Percentiles rank a stretch among this genome's conserved stretches.
phyloP scores from a whole-genome alignment of 805 yeast genomes.

The Yamadazyma olivae region DNA sequence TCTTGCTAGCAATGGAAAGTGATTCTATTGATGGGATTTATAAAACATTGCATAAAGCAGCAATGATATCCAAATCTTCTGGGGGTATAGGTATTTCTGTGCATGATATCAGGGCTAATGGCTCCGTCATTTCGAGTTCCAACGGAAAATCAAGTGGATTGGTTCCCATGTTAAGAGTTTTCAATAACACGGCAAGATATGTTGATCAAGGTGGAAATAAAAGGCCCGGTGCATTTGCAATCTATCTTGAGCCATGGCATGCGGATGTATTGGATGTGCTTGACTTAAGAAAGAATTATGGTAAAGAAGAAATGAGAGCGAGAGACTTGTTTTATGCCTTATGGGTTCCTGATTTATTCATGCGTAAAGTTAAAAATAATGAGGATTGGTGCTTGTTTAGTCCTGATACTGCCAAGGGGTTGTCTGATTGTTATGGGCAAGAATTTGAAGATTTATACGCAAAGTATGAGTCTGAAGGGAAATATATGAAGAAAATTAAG shows the following conservation, averaged over 20 bases:
- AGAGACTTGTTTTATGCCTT: constrained; percentile 90
- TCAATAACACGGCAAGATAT: constrained; percentile 92
- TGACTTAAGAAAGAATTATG: constrained; percentile 88
- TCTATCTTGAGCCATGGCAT: constrained; percentile 97
- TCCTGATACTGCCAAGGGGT: constrained; percentile 85
- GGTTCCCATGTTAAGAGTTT: constrained; percentile 95
- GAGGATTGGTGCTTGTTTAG: constrained; percentile 88
- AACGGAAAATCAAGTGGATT: constrained; percentile 91
- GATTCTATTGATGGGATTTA: constrained; percentile 96
- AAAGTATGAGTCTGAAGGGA: constrained; percentile 68
- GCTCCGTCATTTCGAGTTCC: constrained; percentile 86
- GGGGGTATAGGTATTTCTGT: constrained; percentile 95
- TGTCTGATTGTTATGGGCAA: constrained; percentile 78
- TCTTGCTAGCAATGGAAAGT: constrained; percentile 84
- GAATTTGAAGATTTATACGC: constrained; percentile 73
- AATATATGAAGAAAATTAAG: constrained; percentile 60
- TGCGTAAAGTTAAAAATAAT: constrained; percentile 80
- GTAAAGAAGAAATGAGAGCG: constrained; percentile 91
- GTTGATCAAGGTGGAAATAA: constrained; percentile 99
- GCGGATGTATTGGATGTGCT: constrained; percentile 83
- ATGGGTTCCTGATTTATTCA: constrained; percentile 94
- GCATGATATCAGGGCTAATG: constrained; percentile 81
- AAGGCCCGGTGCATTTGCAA: constrained; percentile 96
- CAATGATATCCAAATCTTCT: constrained; percentile 88
- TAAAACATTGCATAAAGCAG: constrained; percentile 82